Conservation (phyloP, 225 moss, liverwort and hornwort genomes). For the Pleurozium schreberi region DNA sequence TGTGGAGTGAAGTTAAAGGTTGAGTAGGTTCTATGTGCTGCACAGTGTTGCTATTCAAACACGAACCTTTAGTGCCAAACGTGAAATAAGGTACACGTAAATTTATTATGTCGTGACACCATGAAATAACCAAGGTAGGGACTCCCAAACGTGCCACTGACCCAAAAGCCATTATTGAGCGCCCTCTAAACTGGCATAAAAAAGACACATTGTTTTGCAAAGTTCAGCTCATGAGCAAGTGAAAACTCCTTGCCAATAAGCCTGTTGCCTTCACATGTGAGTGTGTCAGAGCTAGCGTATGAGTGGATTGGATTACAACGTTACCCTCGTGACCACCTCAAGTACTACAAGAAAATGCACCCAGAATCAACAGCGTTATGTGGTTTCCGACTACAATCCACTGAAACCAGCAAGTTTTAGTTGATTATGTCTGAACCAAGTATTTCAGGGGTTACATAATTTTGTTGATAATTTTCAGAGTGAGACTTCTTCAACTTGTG, state of each 20-base stretch:
- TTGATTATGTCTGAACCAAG: background rate
- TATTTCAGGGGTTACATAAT: background rate
- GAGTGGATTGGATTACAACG: background rate
- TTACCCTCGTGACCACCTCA: background rate
- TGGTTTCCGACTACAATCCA: background rate
- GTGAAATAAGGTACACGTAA: too few relatives aligned
- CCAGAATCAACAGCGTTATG: background rate
- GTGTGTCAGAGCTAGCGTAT: background rate
- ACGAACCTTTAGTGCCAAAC: background rate
- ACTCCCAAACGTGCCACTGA: too few relatives aligned
- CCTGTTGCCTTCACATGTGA: background rate
- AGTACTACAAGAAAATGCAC: background rate
- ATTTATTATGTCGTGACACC: too few relatives aligned
- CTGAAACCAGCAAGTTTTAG: background rate
- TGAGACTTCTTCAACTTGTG: background rate
- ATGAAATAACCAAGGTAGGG: too few relatives aligned
- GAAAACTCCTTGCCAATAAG: background rate
- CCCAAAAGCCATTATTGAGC: background rate
- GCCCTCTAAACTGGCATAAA: background rate
- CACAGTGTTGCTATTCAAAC: background rate
- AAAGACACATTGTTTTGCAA: background rate
- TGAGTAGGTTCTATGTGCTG: background rate
- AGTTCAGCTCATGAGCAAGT: background rate
- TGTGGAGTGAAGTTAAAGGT: background rate
- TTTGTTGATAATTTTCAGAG: background rate